These are phyloP conservation scores for Trametopsis cervina DNA, from an alignment of 768 basidiomycete species.

Conservation along the genomic window DNA sequence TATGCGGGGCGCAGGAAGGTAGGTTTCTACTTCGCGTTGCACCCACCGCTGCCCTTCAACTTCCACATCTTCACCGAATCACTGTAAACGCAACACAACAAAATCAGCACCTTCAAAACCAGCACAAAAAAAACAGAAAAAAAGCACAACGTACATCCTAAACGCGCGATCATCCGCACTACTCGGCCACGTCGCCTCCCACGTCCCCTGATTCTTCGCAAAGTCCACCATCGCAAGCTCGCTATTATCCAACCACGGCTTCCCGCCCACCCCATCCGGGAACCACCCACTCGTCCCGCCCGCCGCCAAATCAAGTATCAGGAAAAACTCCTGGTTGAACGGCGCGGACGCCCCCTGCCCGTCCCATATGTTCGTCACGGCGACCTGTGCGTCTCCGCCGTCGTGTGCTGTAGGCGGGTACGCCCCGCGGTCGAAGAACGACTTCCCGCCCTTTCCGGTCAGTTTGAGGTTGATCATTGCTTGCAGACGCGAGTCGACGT, in stretches of 20 bases:
- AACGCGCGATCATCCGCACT: constrained; percentile 57
- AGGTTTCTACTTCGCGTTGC: constrained; percentile 1
- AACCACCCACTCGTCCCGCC: constrained; percentile 76
- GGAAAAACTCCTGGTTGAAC: constrained; percentile 65
- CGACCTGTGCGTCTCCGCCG: constrained; percentile 30
- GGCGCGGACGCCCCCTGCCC: constrained; percentile 41
- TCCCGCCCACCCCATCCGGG: constrained; percentile 53
- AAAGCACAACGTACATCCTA: constrained; percentile 42
- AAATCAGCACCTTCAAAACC: neutral
- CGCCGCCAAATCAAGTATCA: constrained; percentile 73
- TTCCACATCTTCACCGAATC: constrained; percentile 32
- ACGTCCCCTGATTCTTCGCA: constrained; percentile 48
- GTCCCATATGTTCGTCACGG: constrained; percentile 44
- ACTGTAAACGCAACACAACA: constrained; percentile 13
- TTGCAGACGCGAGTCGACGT: constrained; percentile 44
- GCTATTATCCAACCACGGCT: constrained; percentile 61
- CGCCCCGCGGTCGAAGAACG: constrained; percentile 44
- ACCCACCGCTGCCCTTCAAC: constrained; percentile 17
- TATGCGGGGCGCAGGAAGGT: too few species aligned
- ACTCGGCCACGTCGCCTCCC: constrained; percentile 73
- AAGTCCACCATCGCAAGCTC: constrained; percentile 68
- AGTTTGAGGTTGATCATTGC: constrained; percentile 47
- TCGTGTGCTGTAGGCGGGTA: constrained; percentile 47
- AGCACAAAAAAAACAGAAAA: neutral
- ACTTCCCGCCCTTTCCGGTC: constrained; percentile 33